These are phyloP conservation scores for Zoysia matrella DNA, from an alignment of 202 grass and related monocot species.

Conservation along the genomic window DNA sequence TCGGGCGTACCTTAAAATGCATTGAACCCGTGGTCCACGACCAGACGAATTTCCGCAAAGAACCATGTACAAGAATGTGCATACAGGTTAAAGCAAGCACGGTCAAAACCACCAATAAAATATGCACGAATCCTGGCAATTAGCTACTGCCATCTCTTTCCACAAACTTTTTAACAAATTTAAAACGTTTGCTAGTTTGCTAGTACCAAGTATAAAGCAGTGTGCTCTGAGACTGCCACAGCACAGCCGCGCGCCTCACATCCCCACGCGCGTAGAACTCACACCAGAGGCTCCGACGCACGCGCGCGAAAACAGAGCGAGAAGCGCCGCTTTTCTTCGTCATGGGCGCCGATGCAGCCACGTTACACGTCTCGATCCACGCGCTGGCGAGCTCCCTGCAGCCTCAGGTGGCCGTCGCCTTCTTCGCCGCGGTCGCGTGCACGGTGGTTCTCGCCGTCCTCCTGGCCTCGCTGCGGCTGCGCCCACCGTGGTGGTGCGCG, in stretches of 20 bases:
- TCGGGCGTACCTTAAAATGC: neutral
- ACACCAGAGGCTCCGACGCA: neutral
- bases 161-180: constrained; percentile 5
- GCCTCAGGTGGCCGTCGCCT: constrained; percentile 53
- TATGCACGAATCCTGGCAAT: constrained; percentile 8
- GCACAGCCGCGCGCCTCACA: neutral
- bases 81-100: constrained; percentile 29
- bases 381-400: constrained; percentile 58
- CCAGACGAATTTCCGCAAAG: neutral
- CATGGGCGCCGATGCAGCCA: constrained; percentile 42
- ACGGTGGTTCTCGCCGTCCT: constrained; percentile 54
- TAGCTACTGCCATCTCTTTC: neutral
- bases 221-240: constrained; percentile 33
- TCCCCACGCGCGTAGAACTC: neutral
- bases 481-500: constrained; percentile 74
- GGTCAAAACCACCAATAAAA: constrained; percentile 32
- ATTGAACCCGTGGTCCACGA: neutral
- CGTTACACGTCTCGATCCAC: constrained; percentile 44
- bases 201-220: constrained; percentile 46
- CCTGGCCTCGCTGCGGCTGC: constrained; percentile 43
- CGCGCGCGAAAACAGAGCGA: constrained; percentile 40
- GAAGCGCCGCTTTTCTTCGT: neutral
- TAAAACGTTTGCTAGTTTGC: neutral
- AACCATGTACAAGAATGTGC: neutral
- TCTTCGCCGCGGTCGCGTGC: constrained; percentile 62